Percentiles rank a stretch among this genome's conserved stretches.
Evolutionary conservation across 2,329 filamentous ascomycete genomes (phyloP).

Genomic region (Drechslera avenae): DNA sequence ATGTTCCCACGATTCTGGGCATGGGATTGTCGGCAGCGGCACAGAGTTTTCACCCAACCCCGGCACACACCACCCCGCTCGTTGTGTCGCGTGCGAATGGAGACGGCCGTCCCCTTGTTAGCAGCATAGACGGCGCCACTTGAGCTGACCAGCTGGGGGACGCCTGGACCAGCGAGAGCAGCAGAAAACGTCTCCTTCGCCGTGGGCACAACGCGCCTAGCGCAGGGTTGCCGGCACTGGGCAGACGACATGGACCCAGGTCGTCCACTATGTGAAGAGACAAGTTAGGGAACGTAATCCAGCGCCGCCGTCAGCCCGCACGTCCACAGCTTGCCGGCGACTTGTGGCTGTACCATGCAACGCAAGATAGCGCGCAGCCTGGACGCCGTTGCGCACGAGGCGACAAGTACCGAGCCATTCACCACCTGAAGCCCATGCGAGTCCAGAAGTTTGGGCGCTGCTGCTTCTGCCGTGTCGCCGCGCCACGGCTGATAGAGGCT

Average conservation of each 20-base stretch:
- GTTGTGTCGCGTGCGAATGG: slow-evolving; percentile 26
- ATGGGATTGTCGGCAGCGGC: slow-evolving; percentile 32
- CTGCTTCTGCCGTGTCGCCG: slow-evolving; percentile 16
- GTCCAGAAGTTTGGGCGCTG: slow-evolving; percentile 8
- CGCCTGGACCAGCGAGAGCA: slow-evolving; percentile 16
- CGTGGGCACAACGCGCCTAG: slow-evolving; percentile 18
- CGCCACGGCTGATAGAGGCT: slow-evolving; percentile 8
- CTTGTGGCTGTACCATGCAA: not conserved
- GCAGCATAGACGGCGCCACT: slow-evolving; percentile 2
- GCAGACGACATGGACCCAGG: slow-evolving; percentile 18
- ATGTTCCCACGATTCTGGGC: slow-evolving; percentile 28
- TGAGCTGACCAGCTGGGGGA: slow-evolving; percentile 20
- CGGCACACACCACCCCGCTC: slow-evolving; percentile 29
- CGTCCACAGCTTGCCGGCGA: slow-evolving; percentile 4
- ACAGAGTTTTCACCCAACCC: slow-evolving; percentile 37
- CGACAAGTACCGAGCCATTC: slow-evolving; percentile 1
- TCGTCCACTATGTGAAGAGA: slow-evolving; percentile 9
- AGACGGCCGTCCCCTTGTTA: slow-evolving; percentile 1
- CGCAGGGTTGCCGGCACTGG: slow-evolving; percentile 15
- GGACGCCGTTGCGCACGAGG: not conserved
- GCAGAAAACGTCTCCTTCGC: slow-evolving; percentile 16
- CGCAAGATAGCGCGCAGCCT: not conserved
- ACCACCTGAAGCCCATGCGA: slow-evolving; percentile 7
- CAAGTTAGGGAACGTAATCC: slow-evolving; percentile 24
- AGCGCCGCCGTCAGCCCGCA: slow-evolving; percentile 8